Evolutionary conservation across 108 stramenopile genomes (phyloP), one percentile per base, ranked within the genome.

Genomic region (Seminavis robusta): DNA sequence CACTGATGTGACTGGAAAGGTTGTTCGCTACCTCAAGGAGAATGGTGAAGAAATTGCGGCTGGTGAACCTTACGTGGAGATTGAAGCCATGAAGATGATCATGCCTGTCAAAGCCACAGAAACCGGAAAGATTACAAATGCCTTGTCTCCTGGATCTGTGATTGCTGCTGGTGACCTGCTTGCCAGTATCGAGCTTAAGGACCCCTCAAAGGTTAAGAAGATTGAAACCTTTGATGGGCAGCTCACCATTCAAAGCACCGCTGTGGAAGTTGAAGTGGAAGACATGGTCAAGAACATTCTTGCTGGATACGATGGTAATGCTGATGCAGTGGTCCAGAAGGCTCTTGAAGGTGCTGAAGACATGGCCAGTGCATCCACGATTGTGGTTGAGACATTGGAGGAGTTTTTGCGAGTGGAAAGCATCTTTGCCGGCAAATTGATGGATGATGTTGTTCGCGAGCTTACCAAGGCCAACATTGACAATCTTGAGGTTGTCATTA

Each of bases 1-100:
- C 31, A 83, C 95, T 34, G 96, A 97, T 79, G 96, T 98, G 23
- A 97, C 97, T 38, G 97, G 97, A 39, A 98, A 98, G 75, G 91
- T 98, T 53, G 97, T 97, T 17, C 96, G 97, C 10, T 97, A 90
- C 77, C 73, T 98, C 25, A 92, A 95, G 59, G 94, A 95, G 45
- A 92, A 85, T 59, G 94, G 95, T 9, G 82, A 71, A 13, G 71
- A 76, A n/a, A 96, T 98, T 15, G 74, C 80, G 49, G 76, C 74
- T 41, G 97, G 95, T 0, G 68, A 94, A 57, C 91, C 97, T 13
- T 98, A 70, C 61, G 94, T 97, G 30, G 97, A 98, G 63, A 95
- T 95, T 26, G 92, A 96, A 49, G 94, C 91, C 5, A 95, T 95
- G 94, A 95, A 95, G 77, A 95, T 95, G 94, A 95, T 95, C 59